A percentile compares a stretch with the other conserved stretches of the same genome.
Evolutionary conservation across 2,329 filamentous ascomycete species (phyloP).

Genomic region (Beauveria pseudobassiana): DNA sequence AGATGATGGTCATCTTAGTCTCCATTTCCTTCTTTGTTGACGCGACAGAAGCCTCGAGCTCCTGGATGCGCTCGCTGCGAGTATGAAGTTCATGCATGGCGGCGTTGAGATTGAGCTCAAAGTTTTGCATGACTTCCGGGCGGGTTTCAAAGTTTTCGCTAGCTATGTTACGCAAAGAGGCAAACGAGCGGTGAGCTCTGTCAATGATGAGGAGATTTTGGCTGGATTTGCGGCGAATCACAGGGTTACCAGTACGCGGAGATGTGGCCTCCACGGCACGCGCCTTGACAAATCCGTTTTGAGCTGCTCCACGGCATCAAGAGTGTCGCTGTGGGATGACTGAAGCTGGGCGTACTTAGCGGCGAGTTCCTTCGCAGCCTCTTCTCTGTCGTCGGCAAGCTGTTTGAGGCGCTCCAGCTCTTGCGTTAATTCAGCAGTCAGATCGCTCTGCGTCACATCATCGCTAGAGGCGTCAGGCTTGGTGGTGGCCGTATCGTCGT

Average conservation of each 20-base stretch:
- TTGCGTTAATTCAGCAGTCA: constrained; percentile 36
- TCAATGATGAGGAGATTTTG: constrained; percentile 83
- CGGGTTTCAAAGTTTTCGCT: constrained; percentile 75
- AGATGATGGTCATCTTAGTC: constrained; percentile 90
- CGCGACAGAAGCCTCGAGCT: constrained; percentile 77
- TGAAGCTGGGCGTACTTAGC: constrained; percentile 79
- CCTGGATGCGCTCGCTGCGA: constrained; percentile 81
- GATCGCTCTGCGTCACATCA: constrained; percentile 28
- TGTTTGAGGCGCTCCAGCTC: constrained; percentile 67
- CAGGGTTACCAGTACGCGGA: constrained; percentile 58
- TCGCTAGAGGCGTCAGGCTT: constrained; percentile 33
- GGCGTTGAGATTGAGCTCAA: constrained; percentile 83
- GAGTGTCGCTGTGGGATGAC: constrained; percentile 68
- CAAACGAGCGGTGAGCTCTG: constrained; percentile 84
- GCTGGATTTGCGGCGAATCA: constrained; percentile 88
- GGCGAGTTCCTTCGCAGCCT: constrained; percentile 63
- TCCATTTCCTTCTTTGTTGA: constrained; percentile 94
- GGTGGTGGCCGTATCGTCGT: constrained; percentile 36
- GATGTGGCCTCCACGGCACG: constrained; percentile 53
- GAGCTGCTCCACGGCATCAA: constrained; percentile 83
- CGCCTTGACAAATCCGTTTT: constrained; percentile 78
- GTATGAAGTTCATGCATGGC: constrained; percentile 88
- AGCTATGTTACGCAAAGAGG: constrained; percentile 81
- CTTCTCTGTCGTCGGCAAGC: constrained; percentile 69
- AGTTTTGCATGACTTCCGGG: constrained; percentile 82